Percentiles rank a stretch among this genome's conserved stretches.
phyloP scores from a whole-genome alignment of 305 asterid species.

The Rubia tinctorum region DNA sequence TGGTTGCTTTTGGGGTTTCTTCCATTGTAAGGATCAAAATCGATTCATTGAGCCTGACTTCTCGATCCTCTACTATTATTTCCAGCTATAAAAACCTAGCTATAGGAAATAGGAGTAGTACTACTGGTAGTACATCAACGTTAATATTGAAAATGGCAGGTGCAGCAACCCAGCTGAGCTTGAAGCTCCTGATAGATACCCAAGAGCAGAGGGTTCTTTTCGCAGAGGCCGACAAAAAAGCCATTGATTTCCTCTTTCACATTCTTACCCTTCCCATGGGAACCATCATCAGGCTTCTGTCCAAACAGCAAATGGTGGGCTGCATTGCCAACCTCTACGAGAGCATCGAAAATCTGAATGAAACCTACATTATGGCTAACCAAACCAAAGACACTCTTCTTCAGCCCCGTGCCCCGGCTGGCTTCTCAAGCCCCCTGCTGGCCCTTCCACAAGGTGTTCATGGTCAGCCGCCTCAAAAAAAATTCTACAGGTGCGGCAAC shows the following conservation, averaged over 20 bases:
- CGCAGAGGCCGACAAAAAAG: not conserved
- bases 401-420: not conserved
- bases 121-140: too few species aligned
- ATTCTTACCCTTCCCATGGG: not conserved
- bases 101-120: too few species aligned
- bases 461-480: too few species aligned
- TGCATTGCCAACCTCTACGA: not conserved
- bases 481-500: not conserved
- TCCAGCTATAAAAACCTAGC: too few species aligned
- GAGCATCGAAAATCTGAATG: not conserved
- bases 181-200: not conserved
- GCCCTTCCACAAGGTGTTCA: not conserved
- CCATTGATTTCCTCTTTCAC: not conserved
- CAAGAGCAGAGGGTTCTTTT: not conserved
- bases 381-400: not conserved
- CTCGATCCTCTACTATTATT: too few species aligned
- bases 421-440: not conserved
- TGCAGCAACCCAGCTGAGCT: not conserved
- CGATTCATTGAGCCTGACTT: too few species aligned
- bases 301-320: not conserved
- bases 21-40: too few species aligned
- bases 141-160: not conserved
- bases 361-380: not conserved
- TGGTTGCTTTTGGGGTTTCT: too few species aligned
- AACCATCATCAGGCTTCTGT: not conserved